Evolutionary conservation across 305 asterid genomes (phyloP).

Genomic region (Solanum hybrid): DNA sequence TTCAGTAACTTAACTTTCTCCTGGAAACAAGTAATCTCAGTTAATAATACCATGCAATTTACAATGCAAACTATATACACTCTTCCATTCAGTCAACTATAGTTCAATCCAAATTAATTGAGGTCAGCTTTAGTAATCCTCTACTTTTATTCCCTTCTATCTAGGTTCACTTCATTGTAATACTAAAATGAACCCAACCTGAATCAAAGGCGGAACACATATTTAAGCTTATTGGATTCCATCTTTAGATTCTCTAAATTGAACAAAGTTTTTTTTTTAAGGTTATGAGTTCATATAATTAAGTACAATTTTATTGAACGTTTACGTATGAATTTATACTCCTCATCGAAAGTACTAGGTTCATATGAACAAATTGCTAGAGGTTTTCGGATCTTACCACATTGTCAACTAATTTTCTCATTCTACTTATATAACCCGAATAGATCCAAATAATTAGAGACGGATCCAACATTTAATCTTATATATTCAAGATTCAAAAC

Average conservation of each 20-base stretch:
- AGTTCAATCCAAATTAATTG: neutral
- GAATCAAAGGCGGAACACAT: neutral
- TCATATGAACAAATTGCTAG: neutral
- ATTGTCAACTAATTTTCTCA: neutral
- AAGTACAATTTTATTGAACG: neutral
- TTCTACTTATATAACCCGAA: neutral
- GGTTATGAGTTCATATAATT: neutral
- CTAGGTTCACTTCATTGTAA: neutral
- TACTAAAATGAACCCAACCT: neutral
- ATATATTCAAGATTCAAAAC: too few species aligned
- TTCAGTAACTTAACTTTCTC: constrained; percentile 43
- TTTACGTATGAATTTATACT: neutral
- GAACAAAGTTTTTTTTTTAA: neutral
- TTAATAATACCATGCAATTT: neutral
- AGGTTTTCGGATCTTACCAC: neutral
- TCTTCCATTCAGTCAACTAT: neutral
- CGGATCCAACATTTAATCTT: neutral
- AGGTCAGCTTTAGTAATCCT: neutral
- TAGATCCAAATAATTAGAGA: neutral
- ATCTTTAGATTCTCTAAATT: neutral
- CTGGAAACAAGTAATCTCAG: constrained; percentile 19
- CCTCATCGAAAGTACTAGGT: neutral
- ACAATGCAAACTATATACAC: neutral
- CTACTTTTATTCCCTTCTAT: neutral
- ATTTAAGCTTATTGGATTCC: neutral